phyloP scores from a whole-genome alignment of 108 stramenopile genomes.

The Mediolabrus comicus region DNA sequence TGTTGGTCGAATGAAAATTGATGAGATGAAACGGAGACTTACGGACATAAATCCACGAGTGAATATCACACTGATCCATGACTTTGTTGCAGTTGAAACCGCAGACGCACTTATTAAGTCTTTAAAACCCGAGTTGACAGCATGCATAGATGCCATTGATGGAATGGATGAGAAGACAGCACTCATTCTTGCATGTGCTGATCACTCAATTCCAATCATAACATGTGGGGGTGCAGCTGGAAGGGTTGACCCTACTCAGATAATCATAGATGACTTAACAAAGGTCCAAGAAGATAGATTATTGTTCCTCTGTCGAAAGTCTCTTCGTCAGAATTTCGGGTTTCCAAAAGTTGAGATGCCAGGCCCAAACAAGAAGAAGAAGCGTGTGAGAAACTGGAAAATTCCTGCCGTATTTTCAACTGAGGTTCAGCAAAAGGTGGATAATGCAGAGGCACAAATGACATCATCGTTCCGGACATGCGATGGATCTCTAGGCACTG shows the following conservation, averaged over 20 bases:
- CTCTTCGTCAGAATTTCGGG: constrained; percentile 67
- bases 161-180: constrained; percentile 71
- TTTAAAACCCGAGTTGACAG: constrained; percentile 44
- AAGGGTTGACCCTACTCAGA: constrained; percentile 66
- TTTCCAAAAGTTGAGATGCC: constrained; percentile 54
- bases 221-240: constrained; percentile 90
- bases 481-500: constrained; percentile 81
- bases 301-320: constrained; percentile 57
- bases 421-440: constrained; percentile 49
- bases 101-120: constrained; percentile 55
- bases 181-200: constrained; percentile 62
- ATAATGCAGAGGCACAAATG: not conserved
- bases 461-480: constrained; percentile 65
- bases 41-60: constrained; percentile 72
- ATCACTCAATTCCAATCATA: constrained; percentile 61
- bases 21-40: constrained; percentile 65
- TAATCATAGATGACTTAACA: constrained; percentile 68
- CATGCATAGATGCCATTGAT: constrained; percentile 80
- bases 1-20: constrained; percentile 76
- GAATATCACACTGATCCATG: constrained; percentile 54
- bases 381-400: constrained; percentile 56
- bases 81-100: constrained; percentile 50
- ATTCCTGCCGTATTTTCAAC: constrained; percentile 74
- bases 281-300: constrained; percentile 57
- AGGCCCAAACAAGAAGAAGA: constrained; percentile 16